Conservation (phyloP, 106 monocot species). For the Chionographis japonica region DNA sequence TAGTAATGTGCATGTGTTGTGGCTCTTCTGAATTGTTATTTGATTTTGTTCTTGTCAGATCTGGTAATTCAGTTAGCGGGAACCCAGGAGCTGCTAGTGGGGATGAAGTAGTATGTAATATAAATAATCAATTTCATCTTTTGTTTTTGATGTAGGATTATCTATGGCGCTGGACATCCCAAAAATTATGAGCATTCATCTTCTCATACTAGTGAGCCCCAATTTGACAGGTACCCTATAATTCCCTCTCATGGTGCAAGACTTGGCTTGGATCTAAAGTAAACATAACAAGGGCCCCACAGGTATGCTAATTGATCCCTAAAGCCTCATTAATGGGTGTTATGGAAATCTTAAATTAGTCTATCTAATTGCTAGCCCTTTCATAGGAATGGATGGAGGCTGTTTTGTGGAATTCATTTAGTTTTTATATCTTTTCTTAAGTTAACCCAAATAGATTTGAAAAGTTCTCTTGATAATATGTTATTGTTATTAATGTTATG, state of each 20-base stretch:
- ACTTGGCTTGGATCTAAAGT: slow-evolving; percentile 96
- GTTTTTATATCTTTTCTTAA: no score
- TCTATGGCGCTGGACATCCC: neutral
- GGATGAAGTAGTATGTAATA: slow-evolving; percentile 76
- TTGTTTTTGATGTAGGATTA: neutral
- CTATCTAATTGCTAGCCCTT: no score
- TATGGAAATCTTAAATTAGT: neutral
- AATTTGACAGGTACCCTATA: slow-evolving; percentile 69
- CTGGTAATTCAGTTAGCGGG: slow-evolving; percentile 78
- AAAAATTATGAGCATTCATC: neutral
- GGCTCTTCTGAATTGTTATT: neutral
- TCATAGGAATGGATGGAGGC: no score
- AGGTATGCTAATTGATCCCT: slow-evolving; percentile 39
- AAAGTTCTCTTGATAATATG: no score
- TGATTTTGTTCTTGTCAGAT: slow-evolving; percentile 43
- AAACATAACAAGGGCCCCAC: slow-evolving; percentile 96
- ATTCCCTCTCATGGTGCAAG: slow-evolving; percentile 99
- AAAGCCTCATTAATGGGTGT: neutral
- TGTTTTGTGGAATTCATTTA: no score
- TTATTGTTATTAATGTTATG: no score
- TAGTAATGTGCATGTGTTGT: no score
- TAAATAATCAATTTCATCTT: neutral
- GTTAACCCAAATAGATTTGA: no score
- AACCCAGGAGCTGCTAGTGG: slow-evolving; percentile 72
- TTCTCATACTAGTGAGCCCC: slow-evolving; percentile 4